Evolutionary conservation across 495 filamentous ascomycete species (phyloP), one percentile per base, ranked within the genome.

Genomic region (Podospora comata): DNA sequence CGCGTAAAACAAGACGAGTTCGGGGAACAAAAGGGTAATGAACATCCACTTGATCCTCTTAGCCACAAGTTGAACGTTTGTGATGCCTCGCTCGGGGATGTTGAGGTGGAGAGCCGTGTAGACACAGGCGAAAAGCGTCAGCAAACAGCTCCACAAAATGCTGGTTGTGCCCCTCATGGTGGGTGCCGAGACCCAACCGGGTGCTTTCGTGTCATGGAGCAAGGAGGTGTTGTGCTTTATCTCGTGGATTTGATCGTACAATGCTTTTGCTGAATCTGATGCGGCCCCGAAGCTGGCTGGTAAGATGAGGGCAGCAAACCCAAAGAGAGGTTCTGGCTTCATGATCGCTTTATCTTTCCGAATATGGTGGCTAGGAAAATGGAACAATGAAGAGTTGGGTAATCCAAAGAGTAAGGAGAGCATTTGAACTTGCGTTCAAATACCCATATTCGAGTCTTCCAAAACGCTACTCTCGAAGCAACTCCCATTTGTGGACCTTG

Each of bases 101-200:
- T 73, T 70, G 65, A 73, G 65, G 28, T 73, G 71, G 5, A 67
- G 59, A 7, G 66, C 66, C 16, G 66, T 63, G 26, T 62, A 67
- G n/a, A 67, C 57, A 15, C 66, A 67, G 18, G 60, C 44, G 23
- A 62, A 53, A 13, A 67, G 27, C 3, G 66, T 62, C 20, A 67
- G 27, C 18, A 67, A 13, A 26, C 59, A 67, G 44, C 39, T 59
- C 34, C 26, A 44, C 19, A 67, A n/a, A n/a, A 67, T 67, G 18
- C 59, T 39, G 48, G 20, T 39, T 3, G 64, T 58, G 9, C 64
- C 64, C 15, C 64, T 55, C 64, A 59, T 65, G 27, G n/a, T 65
- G 23, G 64, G 64, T 13, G 20, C 64, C 1, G 20, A 4, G 11
- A 65, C 64, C 64, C 64, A 65, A 7, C 13, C 16, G 5, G 53